Percentiles rank a stretch among this genome's conserved stretches.
Conservation (phyloP, 441 rosid species). For the Populus hybrid region DNA sequence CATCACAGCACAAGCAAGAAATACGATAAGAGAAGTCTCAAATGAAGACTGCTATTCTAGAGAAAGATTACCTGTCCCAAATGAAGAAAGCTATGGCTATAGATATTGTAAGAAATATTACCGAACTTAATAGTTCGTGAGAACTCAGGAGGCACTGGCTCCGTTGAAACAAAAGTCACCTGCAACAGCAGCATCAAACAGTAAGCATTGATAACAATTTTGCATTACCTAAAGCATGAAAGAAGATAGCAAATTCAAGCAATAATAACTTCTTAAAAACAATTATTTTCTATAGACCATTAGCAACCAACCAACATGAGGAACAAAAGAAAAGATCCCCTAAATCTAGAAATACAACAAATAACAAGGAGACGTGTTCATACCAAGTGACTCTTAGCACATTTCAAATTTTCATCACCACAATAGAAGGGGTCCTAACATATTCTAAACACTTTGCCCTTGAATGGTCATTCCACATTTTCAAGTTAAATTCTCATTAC, state of each 20-base stretch:
- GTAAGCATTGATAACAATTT: neutral
- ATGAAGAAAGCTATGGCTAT: slow-evolving; percentile 89
- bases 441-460: neutral
- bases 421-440: neutral
- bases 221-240: neutral
- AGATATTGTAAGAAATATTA: slow-evolving; percentile 64
- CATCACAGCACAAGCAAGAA: neutral
- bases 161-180: slow-evolving; percentile 80
- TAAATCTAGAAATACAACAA: neutral
- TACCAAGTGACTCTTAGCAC: neutral
- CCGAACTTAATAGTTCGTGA: slow-evolving; percentile 51
- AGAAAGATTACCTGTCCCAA: slow-evolving; percentile 65
- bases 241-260: neutral
- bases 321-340: neutral
- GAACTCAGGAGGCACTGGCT: slow-evolving; percentile 63
- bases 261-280: neutral
- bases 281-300: neutral
- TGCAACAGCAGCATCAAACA: slow-evolving; percentile 25
- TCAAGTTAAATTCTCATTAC: neutral
- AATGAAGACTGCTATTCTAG: slow-evolving; percentile 7
- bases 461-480: neutral
- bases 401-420: neutral
- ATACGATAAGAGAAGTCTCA: neutral
- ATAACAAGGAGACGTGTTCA: neutral
- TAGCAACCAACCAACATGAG: neutral